These are phyloP conservation scores for Phytophthora agathidicida DNA, from an alignment of 352 stramenopile genomes.

Conservation along the genomic window DNA sequence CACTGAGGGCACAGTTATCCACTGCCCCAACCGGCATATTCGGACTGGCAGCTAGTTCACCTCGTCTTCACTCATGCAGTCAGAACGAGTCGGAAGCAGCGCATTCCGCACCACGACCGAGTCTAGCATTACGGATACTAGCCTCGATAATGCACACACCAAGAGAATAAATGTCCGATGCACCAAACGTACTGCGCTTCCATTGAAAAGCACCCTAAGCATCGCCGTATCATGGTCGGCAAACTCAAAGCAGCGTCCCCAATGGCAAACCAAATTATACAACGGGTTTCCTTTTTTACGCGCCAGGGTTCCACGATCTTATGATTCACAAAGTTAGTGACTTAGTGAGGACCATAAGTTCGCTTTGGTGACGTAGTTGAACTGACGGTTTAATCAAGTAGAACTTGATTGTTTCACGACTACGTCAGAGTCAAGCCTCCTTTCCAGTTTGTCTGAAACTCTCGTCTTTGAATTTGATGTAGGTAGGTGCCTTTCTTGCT, in stretches of 20 bases:
- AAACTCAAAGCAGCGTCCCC: slow-evolving; percentile 15
- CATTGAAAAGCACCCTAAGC: slow-evolving; percentile 15
- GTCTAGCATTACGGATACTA: background rate
- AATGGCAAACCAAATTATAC: slow-evolving; percentile 10
- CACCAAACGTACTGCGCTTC: slow-evolving; percentile 20
- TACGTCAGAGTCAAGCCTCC: slow-evolving; percentile 21
- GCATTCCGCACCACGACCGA: slow-evolving; percentile 8
- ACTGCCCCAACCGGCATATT: slow-evolving; percentile 9
- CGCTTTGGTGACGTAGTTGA: slow-evolving; percentile 21
- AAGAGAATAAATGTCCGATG: slow-evolving; percentile 21
- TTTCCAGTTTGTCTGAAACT: too few species aligned
- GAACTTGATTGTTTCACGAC: slow-evolving; percentile 28
- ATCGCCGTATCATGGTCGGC: slow-evolving; percentile 15
- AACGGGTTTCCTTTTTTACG: slow-evolving; percentile 6
- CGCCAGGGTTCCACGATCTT: slow-evolving; percentile 14
- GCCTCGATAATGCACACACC: slow-evolving; percentile 20
- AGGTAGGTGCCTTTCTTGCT: too few species aligned
- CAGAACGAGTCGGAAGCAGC: background rate
- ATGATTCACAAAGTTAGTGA: slow-evolving; percentile 29
- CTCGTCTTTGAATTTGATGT: too few species aligned
- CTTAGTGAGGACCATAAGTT: slow-evolving; percentile 28
- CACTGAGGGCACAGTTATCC: slow-evolving; percentile 7
- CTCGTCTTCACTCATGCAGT: slow-evolving; percentile 3
- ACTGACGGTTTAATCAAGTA: background rate
- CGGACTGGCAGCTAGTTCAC: background rate